Conservation (phyloP, 2,329 filamentous ascomycete species). For the Xylariaceae sp. region DNA sequence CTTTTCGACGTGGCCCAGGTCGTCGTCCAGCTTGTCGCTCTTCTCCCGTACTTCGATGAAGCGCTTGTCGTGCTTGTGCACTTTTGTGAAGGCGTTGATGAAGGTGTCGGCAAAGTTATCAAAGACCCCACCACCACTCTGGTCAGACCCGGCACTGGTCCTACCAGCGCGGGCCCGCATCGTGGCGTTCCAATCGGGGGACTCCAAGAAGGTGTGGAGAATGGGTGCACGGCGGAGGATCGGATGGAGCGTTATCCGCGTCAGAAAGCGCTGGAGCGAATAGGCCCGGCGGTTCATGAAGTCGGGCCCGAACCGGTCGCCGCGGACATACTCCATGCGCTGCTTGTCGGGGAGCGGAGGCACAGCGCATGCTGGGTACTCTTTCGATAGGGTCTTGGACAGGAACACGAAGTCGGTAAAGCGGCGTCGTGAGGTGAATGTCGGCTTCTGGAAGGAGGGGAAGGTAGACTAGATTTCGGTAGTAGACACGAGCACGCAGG, state of each 20-base stretch:
- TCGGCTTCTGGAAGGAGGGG: conserved; percentile 79
- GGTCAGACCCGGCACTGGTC: conserved; percentile 46
- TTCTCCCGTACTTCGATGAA: conserved; percentile 93
- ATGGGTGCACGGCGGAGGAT: conserved; percentile 78
- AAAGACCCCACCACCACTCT: conserved; percentile 66
- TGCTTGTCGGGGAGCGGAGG: conserved; percentile 96
- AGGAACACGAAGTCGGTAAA: conserved; percentile 98
- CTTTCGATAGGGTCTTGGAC: conserved; percentile 80
- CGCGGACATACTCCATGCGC: conserved; percentile 97
- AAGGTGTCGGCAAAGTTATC: conserved; percentile 95
- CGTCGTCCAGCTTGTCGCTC: conserved; percentile 89
- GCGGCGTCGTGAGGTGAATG: conserved; percentile 75
- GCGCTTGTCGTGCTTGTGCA: conserved; percentile 88
- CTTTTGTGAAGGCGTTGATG: conserved; percentile 94
- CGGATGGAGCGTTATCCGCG: conserved; percentile 80
- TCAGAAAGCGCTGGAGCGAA: conserved; percentile 86
- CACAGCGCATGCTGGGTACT: conserved; percentile 87
- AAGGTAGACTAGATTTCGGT: conserved; percentile 71
- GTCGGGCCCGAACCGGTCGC: conserved; percentile 88
- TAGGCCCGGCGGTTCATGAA: conserved; percentile 85
- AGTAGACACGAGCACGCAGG: too few species aligned
- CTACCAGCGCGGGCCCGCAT: conserved; percentile 76
- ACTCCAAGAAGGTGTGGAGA: conserved; percentile 86
- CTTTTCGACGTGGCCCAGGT: conserved; percentile 88
- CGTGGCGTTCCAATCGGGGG: conserved; percentile 90